These are phyloP conservation scores for Chrysanthemum seticuspe DNA, from an alignment of 129 eudicot species.

Conservation along the genomic window DNA sequence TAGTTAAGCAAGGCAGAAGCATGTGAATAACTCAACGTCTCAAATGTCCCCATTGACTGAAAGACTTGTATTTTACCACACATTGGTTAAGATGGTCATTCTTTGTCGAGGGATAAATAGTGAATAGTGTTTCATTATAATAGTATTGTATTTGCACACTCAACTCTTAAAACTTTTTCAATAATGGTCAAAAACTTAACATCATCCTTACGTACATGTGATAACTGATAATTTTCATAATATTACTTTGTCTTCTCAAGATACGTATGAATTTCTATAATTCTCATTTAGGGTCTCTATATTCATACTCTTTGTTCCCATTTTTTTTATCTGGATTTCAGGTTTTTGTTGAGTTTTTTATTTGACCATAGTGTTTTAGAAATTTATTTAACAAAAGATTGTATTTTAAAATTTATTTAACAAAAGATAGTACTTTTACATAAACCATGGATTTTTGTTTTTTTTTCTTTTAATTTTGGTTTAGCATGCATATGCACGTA, in stretches of 20 bases:
- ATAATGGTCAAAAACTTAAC: slow-evolving; percentile 11
- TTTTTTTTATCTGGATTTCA: slow-evolving; percentile 1
- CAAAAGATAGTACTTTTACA: too few relatives aligned
- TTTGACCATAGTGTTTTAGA: too few relatives aligned
- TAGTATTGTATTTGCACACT: background rate
- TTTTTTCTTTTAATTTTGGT: too few relatives aligned
- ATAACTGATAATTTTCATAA: background rate
- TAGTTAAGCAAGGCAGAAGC: background rate
- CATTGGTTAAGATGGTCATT: slow-evolving; percentile 3
- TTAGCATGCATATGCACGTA: too few relatives aligned
- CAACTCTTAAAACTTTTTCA: slow-evolving; percentile 10
- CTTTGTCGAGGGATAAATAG: slow-evolving; percentile 5
- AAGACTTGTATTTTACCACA: background rate
- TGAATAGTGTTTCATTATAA: slow-evolving; percentile 1
- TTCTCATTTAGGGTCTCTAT: background rate
- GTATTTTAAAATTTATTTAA: too few relatives aligned
- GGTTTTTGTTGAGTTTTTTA: slow-evolving; percentile 2
- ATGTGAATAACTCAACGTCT: slow-evolving; percentile 20
- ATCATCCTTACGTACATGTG: slow-evolving; percentile 3
- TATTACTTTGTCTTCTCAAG: background rate
- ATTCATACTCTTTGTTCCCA: background rate
- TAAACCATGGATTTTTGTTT: too few relatives aligned
- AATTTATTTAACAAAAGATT: too few relatives aligned
- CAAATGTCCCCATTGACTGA: slow-evolving; percentile 23
- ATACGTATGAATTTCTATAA: background rate